Evolutionary conservation across 768 basidiomycete genomes (phyloP).

Genomic region (Boletus patriciae): DNA sequence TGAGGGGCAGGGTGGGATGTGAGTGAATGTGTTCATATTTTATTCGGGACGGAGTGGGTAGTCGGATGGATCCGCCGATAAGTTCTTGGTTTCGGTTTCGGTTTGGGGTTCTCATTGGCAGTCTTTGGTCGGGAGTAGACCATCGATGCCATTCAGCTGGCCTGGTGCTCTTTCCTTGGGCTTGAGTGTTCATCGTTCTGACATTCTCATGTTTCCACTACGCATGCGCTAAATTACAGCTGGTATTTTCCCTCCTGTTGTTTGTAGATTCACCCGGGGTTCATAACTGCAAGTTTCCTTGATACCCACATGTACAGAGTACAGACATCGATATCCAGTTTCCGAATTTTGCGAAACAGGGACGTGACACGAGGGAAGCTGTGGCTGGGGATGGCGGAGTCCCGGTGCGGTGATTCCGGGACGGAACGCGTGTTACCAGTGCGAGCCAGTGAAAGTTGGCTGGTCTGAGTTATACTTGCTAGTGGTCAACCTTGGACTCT

Average conservation of each 20-base stretch:
- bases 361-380: no score
- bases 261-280: not conserved
- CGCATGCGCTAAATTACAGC: not conserved
- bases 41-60: not conserved
- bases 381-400: not conserved
- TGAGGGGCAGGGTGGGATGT: not conserved
- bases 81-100: not conserved
- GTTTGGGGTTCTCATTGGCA: not conserved
- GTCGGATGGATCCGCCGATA: not conserved
- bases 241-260: not conserved
- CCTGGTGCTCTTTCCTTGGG: not conserved
- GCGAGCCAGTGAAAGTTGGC: not conserved
- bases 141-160: not conserved
- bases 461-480: not conserved
- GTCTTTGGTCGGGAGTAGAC: not conserved
- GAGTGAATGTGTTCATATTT: not conserved
- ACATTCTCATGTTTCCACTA: not conserved
- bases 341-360: no score
- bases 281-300: not conserved
- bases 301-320: not conserved
- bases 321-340: not conserved
- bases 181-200: not conserved
- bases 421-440: not conserved
- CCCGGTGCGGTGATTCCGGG: not conserved
- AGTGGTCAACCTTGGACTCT: not conserved